Percentiles rank a stretch among this genome's conserved stretches.
phyloP scores from a whole-genome alignment of 1,284 basidiomycete species.

The Phlebopus sp. region DNA sequence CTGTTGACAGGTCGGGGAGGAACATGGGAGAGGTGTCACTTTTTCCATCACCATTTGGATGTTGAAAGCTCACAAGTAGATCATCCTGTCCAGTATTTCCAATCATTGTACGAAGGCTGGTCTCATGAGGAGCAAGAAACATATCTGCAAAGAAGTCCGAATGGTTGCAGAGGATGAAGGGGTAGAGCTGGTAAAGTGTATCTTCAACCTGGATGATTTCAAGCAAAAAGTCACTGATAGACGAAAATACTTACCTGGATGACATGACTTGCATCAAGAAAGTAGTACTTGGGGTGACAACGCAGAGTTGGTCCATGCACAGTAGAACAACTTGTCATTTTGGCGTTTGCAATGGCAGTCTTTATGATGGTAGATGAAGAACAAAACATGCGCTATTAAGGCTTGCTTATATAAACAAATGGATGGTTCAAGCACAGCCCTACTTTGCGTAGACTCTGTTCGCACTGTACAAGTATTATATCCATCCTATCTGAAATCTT shows the following conservation, averaged over 20 bases:
- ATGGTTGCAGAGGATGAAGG: not conserved
- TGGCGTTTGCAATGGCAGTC: no score
- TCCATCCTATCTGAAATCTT: not conserved
- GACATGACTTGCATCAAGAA: not conserved
- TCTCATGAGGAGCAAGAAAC: not conserved
- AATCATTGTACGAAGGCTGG: no score
- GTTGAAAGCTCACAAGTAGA: no score
- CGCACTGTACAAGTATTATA: no score
- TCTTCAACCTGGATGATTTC: slow-evolving; percentile 1
- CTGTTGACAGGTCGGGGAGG: not conserved
- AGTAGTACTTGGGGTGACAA: not conserved
- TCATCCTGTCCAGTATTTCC: no score
- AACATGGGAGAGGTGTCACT: not conserved
- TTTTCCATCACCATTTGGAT: not conserved
- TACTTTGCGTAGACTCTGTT: no score
- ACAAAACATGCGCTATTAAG: no score
- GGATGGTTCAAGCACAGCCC: no score
- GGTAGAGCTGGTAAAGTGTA: not conserved
- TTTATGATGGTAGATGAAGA: no score
- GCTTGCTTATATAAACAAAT: no score
- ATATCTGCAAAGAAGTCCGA: not conserved
- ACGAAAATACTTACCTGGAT: not conserved
- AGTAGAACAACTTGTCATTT: no score
- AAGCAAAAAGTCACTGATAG: not conserved
- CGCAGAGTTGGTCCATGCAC: not conserved